Percentiles rank a stretch among this genome's conserved stretches.
Evolutionary conservation across 257 asterid species (phyloP).

Genomic region (Fraxinus pennsylvanica): DNA sequence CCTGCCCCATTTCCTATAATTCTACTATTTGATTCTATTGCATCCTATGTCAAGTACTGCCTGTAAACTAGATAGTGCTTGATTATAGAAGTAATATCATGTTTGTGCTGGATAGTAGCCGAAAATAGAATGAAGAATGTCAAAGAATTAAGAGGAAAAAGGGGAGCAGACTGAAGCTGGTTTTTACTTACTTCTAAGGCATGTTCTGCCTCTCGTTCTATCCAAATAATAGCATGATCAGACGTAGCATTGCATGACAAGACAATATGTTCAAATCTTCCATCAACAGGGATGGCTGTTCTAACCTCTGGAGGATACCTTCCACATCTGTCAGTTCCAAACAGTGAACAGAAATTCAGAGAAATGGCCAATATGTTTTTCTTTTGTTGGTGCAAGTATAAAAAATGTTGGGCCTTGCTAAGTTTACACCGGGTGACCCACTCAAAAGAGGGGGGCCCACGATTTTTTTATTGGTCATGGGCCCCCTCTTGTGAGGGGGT

Average conservation of each 20-base stretch:
- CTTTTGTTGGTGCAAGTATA: neutral
- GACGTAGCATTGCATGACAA: slow-evolving; percentile 87
- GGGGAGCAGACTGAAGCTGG: no score
- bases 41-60: neutral
- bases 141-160: no score
- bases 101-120: no score
- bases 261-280: slow-evolving; percentile 94
- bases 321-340: slow-evolving; percentile 71
- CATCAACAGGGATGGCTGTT: slow-evolving; percentile 97
- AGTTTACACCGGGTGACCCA: no score
- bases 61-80: neutral
- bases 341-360: slow-evolving; percentile 7
- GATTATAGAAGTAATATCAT: neutral
- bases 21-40: no score
- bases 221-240: slow-evolving; percentile 93
- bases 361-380: slow-evolving; percentile 7
- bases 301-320: slow-evolving; percentile 93
- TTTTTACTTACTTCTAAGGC: slow-evolving; percentile 66
- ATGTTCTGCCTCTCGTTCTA: slow-evolving; percentile 76
- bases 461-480: no score
- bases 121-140: no score
- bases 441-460: no score
- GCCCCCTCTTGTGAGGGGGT: no score
- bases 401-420: neutral
- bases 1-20: no score